A percentile compares a stretch with the other conserved stretches of the same genome.
Evolutionary conservation across 306 rosid genomes (phyloP).

Genomic region (Amphicarpaea edgeworthii): DNA sequence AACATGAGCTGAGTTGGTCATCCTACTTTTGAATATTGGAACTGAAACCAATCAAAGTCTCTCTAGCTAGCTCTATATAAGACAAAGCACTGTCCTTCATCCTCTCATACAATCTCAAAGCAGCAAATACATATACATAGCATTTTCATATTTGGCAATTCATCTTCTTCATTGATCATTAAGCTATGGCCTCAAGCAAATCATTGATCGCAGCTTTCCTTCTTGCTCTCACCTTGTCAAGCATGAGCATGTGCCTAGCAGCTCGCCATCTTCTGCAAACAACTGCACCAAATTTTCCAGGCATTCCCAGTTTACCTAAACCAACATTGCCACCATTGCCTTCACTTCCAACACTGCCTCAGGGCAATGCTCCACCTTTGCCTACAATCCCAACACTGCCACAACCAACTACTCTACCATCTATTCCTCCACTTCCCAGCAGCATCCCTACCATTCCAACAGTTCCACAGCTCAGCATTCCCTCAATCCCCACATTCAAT

Average conservation of each 20-base stretch:
- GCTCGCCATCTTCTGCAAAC: constrained; percentile 51
- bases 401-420: background rate
- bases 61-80: background rate
- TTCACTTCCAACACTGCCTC: constrained; percentile 17
- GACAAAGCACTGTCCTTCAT: background rate
- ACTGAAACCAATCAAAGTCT: no score
- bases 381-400: constrained; percentile 44
- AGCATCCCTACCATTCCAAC: constrained; percentile 27
- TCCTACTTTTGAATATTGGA: no score
- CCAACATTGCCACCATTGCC: constrained; percentile 41
- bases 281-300: constrained; percentile 29
- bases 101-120: constrained; percentile 36
- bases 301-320: constrained; percentile 20
- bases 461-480: constrained; percentile 18
- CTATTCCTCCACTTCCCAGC: constrained; percentile 38
- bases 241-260: constrained; percentile 38
- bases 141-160: background rate
- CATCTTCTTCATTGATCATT: background rate
- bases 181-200: constrained; percentile 36
- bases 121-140: background rate
- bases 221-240: constrained; percentile 36
- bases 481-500: constrained; percentile 18
- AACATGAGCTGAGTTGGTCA: no score
- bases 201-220: constrained; percentile 29
- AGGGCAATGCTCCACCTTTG: constrained; percentile 30